phyloP scores from a whole-genome alignment of 148 eudicot species.

The Mesembryanthemum crystallinum region DNA sequence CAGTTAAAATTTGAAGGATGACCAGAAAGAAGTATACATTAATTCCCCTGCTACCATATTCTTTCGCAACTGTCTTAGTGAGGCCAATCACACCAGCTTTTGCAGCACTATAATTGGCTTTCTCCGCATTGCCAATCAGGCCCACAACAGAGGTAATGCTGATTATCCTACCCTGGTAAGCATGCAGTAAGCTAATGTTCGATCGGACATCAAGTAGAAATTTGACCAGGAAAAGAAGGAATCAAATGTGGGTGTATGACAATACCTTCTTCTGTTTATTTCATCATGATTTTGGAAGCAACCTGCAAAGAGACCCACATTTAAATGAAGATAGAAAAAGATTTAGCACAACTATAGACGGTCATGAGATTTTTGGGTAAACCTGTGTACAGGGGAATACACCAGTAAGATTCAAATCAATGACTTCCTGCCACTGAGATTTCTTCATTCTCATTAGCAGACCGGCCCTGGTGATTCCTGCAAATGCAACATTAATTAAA shows the following conservation, averaged over 20 bases:
- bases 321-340: too few relatives aligned
- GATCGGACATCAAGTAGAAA: slow-evolving; percentile 14
- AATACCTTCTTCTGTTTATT: slow-evolving; percentile 82
- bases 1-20: background rate
- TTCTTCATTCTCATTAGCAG: slow-evolving; percentile 91
- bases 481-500: slow-evolving; percentile 16
- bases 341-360: slow-evolving; percentile 1
- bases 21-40: slow-evolving; percentile 51
- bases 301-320: slow-evolving; percentile 48
- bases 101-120: slow-evolving; percentile 98
- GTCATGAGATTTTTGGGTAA: background rate
- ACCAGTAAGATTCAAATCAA: slow-evolving; percentile 92
- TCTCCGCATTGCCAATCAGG: slow-evolving; percentile 86
- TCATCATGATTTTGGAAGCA: slow-evolving; percentile 89
- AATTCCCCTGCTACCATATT: slow-evolving; percentile 86
- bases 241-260: background rate
- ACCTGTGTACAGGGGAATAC: slow-evolving; percentile 95
- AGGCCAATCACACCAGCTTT: slow-evolving; percentile 98
- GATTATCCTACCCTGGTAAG: slow-evolving; percentile 77
- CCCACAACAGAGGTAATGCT: slow-evolving; percentile 93
- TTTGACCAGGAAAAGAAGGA: background rate
- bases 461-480: slow-evolving; percentile 94
- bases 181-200: slow-evolving; percentile 8
- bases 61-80: slow-evolving; percentile 90
- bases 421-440: slow-evolving; percentile 90